phyloP scores from a whole-genome alignment of 257 asterid genomes.

The Solanum chmielewskii region DNA sequence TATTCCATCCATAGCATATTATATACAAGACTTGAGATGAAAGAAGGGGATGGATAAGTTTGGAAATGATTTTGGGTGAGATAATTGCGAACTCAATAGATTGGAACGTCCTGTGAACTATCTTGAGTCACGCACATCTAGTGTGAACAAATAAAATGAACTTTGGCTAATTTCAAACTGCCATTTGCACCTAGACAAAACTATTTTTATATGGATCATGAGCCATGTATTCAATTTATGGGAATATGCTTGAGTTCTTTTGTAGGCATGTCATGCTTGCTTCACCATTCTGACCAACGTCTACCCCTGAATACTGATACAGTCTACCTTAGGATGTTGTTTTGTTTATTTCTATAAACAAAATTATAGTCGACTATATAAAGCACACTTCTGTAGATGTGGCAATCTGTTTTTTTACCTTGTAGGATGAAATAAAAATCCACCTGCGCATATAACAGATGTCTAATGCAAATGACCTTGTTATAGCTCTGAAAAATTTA shows the following conservation, averaged over 20 bases:
- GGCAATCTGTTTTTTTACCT: not conserved
- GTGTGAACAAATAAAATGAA: not conserved
- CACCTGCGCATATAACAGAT: not conserved
- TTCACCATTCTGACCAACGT: not conserved
- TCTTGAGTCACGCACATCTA: not conserved
- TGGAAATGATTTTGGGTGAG: not conserved
- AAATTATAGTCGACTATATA: not conserved
- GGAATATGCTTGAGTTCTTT: not conserved
- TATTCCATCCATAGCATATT: not conserved
- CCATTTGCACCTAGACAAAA: not conserved
- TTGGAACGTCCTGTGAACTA: not conserved
- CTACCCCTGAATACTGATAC: not conserved
- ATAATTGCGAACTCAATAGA: not conserved
- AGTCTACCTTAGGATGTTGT: not conserved
- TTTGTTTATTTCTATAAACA: not conserved
- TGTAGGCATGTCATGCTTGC: not conserved
- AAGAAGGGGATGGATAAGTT: not conserved
- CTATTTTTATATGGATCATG: not conserved
- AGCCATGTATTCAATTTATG: not conserved
- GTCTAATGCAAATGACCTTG: not conserved
- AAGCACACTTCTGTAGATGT: not conserved
- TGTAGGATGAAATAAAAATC: not conserved
- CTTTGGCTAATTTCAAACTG: not conserved
- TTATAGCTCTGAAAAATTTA: not conserved
- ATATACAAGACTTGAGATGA: not conserved